Base-by-base conservation (phyloP, 2,329 filamentous ascomycete genomes). In the Chaetothyriales sp. region DNA sequence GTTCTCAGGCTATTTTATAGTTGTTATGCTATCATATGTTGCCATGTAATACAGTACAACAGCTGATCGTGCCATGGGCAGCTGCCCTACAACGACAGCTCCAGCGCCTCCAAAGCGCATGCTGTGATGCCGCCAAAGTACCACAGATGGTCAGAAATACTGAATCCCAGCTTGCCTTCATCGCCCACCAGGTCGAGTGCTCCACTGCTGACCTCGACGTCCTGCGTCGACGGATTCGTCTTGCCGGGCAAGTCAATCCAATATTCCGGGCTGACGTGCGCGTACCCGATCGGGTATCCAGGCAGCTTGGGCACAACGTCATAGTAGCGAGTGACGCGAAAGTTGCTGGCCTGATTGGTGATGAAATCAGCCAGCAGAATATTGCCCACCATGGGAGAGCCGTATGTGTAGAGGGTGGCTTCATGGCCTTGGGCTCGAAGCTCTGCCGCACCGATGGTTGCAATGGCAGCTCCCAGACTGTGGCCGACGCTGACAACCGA, bases 381-480 rank as follows among this genome's bases (percentile, higher is more conserved):
- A 44, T 70, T 70, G 5, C 69, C 70, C 2, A 71, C 64, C 33
- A 69, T 70, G 1, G 70, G 70, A 18, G 63, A 63, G n/a, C 69
- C 70, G 44, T 67, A 72, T 1, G 65, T 67, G 53, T 70, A 72
- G 52, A 76, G 55, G n/a, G 70, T 66, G 28, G 71, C 61, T 0
- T 56, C 56, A 22, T 66, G 66, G 3, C 72, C 71, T 1, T 62
- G 61, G 44, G 67, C 68, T 8, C 73, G 65, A 43, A 78, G 58
- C 0, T 68, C 69, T 2, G 68, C 70, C 0, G 72, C 71, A 1
- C 70, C 73, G 5, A 78, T 56, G 2, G 64, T 67, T 1, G 74
- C 74, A n/a, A 78, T 56, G 1, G 75, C 75, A 46, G 65, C 75
- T 2, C 75, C 75, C 4, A 77, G 68, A 51, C 69, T 73, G 58